phyloP scores from a whole-genome alignment of 2,329 filamentous ascomycete species.

The Saccharata proteae region DNA sequence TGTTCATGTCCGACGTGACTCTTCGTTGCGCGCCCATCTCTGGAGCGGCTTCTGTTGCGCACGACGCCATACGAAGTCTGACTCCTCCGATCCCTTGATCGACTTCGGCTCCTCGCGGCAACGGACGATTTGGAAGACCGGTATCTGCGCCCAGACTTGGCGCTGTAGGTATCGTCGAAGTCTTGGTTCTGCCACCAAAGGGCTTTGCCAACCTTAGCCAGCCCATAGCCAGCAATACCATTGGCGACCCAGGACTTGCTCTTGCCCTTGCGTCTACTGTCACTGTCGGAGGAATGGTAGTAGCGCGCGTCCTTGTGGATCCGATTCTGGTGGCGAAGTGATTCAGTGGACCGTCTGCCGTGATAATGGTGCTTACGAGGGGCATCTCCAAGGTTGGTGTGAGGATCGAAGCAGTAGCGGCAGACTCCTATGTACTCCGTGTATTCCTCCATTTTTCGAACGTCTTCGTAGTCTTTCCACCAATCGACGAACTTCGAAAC shows the following conservation, averaged over 20 bases:
- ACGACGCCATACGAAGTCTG: conserved; percentile 33
- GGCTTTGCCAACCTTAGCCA: conserved; percentile 40
- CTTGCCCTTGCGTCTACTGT: conserved; percentile 31
- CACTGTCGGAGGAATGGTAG: conserved; percentile 39
- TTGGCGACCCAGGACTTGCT: conserved; percentile 41
- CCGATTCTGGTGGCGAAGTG: conserved; percentile 28
- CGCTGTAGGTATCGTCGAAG: conserved; percentile 49
- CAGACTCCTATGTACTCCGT: conserved; percentile 56
- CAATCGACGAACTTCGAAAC: conserved; percentile 45
- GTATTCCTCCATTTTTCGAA: conserved; percentile 54
- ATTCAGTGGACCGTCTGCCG: conserved; percentile 33
- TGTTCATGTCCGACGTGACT: conserved; percentile 21
- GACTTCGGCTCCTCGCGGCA: conserved; percentile 22
- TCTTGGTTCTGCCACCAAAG: conserved; percentile 40
- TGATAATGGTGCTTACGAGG: conserved; percentile 49
- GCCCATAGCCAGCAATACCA: conserved; percentile 42
- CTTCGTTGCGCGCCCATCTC: conserved; percentile 20
- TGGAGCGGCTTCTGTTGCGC: conserved; percentile 25
- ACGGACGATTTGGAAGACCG: conserved; percentile 19
- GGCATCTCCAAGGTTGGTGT: conserved; percentile 42
- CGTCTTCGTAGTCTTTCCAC: conserved; percentile 53
- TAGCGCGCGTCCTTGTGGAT: conserved; percentile 51
- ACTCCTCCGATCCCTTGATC: conserved; percentile 28
- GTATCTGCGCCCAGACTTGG: conserved; percentile 38
- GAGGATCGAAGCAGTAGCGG: conserved; percentile 52